A percentile compares a stretch with the other conserved stretches of the same genome.
phyloP scores from a whole-genome alignment of 2,329 filamentous ascomycete genomes.

The Tolypocladium amazonense region DNA sequence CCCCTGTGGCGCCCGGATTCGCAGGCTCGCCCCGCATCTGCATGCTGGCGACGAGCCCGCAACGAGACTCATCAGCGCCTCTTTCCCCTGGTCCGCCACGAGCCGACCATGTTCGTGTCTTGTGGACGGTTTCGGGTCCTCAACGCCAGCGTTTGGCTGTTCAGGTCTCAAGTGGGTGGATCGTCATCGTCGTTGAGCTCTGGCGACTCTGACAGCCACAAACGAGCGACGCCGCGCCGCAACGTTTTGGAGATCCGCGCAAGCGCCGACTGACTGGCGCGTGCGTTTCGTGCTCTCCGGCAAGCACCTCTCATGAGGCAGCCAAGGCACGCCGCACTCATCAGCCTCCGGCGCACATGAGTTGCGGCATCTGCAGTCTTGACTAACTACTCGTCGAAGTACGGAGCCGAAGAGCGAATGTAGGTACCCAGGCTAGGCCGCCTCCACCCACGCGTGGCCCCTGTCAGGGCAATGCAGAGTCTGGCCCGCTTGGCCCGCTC shows the following conservation, averaged over 20 bases:
- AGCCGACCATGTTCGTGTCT: not conserved
- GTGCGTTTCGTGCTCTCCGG: not conserved
- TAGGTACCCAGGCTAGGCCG: no score
- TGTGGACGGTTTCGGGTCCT: not conserved
- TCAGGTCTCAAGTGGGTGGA: not conserved
- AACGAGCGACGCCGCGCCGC: not conserved
- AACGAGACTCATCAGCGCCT: not conserved
- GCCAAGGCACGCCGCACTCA: not conserved
- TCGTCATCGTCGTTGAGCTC: not conserved
- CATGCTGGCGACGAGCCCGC: not conserved
- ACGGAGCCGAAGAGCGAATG: not conserved
- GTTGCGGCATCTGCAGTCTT: not conserved
- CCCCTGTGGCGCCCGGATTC: not conserved
- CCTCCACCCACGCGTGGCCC: not conserved
- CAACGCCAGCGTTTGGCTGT: not conserved
- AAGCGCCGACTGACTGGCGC: not conserved
- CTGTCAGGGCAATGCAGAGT: not conserved
- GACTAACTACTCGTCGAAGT: not conserved
- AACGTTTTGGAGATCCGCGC: no score
- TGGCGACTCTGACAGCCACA: not conserved
- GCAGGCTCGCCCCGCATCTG: not conserved
- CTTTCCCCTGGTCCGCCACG: not conserved
- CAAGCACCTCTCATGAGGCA: not conserved
- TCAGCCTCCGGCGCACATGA: not conserved
- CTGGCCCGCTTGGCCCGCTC: not conserved